Conservation (phyloP, 164 flowering plant genomes). For the Dillenia turbinata region DNA sequence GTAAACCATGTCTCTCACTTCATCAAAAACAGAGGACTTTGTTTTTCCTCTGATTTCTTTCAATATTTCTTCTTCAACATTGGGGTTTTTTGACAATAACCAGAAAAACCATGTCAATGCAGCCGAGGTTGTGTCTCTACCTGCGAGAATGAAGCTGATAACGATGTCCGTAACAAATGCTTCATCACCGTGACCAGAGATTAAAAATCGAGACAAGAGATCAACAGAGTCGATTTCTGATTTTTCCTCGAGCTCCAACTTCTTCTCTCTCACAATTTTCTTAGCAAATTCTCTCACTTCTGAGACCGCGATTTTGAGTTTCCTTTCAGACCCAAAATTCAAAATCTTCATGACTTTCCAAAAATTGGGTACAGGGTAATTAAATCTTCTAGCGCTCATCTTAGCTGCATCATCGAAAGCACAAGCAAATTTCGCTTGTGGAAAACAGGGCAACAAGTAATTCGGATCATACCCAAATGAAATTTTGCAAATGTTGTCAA, state of each 20-base stretch:
- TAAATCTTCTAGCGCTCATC: constrained; percentile 6
- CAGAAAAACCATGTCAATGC: constrained; percentile 52
- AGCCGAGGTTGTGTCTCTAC: constrained; percentile 46
- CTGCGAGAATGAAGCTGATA: constrained; percentile 43
- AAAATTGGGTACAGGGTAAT: neutral
- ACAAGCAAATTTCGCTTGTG: constrained; percentile 15
- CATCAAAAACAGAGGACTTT: constrained; percentile 20
- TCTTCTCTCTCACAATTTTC: constrained; percentile 10
- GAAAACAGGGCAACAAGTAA: constrained; percentile 17
- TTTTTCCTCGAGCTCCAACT: neutral
- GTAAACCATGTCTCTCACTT: constrained; percentile 28
- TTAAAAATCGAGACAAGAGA: constrained; percentile 9
- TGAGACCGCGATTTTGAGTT: constrained; percentile 8
- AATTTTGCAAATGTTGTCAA: constrained; percentile 24
- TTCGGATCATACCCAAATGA: constrained; percentile 26
- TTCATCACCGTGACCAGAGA: constrained; percentile 11
- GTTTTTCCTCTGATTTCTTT: constrained; percentile 21
- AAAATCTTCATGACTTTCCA: constrained; percentile 26
- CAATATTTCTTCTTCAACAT: constrained; percentile 25
- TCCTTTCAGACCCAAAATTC: constrained; percentile 31
- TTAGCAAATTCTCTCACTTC: constrained; percentile 14
- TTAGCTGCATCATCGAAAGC: constrained; percentile 18
- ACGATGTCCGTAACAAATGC: constrained; percentile 23
- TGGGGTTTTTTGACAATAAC: constrained; percentile 21
- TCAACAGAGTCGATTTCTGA: constrained; percentile 8